Evolutionary conservation across 805 yeast species (phyloP).

Genomic region (Sugiyamaella mastotermitis): DNA sequence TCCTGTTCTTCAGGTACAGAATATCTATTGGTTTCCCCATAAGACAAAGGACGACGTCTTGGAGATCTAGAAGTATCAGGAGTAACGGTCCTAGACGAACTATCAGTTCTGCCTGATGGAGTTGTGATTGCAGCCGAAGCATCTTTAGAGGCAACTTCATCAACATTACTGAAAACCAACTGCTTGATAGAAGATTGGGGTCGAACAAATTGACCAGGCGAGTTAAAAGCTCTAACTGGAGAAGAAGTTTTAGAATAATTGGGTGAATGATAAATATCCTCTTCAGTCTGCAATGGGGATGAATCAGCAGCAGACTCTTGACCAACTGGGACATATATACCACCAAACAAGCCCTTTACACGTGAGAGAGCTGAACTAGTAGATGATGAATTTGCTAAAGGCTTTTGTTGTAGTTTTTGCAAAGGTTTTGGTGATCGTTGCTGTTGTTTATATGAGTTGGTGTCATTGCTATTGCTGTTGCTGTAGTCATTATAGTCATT

Average conservation of each 20-base stretch:
- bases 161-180: conserved; percentile 12
- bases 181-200: conserved; percentile 18
- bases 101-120: conserved; percentile 1
- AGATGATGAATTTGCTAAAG: no score
- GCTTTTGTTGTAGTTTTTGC: no score
- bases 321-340: no score
- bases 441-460: no score
- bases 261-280: neutral
- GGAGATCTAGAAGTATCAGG: no score
- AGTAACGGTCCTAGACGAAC: no score
- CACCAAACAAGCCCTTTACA: no score
- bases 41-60: no score
- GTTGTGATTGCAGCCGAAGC: neutral
- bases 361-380: no score
- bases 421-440: no score
- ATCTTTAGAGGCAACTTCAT: neutral
- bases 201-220: conserved; percentile 2
- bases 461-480: no score
- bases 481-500: no score
- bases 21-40: neutral
- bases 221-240: neutral
- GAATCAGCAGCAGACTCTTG: neutral
- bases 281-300: neutral
- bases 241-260: neutral
- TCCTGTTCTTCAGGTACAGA: conserved; percentile 1